Base-by-base conservation (phyloP, 2,329 filamentous ascomycete species). In the Stenocarpella maydis region DNA sequence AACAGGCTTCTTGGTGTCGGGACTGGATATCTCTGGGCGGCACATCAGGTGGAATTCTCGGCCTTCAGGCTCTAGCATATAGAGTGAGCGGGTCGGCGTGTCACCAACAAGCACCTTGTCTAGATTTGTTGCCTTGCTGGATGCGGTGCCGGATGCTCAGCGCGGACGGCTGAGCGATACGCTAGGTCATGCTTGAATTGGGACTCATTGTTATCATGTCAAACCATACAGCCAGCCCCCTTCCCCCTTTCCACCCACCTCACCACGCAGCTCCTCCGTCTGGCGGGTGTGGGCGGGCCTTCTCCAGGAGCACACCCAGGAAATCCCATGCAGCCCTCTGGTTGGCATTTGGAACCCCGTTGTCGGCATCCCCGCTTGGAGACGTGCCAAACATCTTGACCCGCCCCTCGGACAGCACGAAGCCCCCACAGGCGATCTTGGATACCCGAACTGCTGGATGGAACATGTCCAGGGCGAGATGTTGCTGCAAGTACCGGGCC, bases 391-490 rank as follows among this genome's bases (percentile, higher is more conserved):
- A 81, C 17, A 88, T 75, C 76, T 89, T 89, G 24, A 89, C 63
- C 34, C 85, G 80, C 14, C 78, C 83, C 71, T 87, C 86, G 0
- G 84, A 84, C 14, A 89, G 77, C 45, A 85, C 83, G 68, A 89
- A 90, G 0, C 86, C 86, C 0, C 83, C 84, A 70, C 86, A 89
- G 0, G 85, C 86, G 34, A 89, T 81, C 71, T 87, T 86, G 15
- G 79, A 79, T 28, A 89, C 77, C 1, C 82, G 78, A 3, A 88
- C 86, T n/a, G 82, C 80, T 0, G 87, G 84, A 72, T 89, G 86
- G 67, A 86, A 86, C 72, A 89, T 73, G 73, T 89, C 81, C 17
- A 90, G 76, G 0, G 84, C 86, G 6, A 88, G 78, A 70, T 89
- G 86, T n/a, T 82, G 78, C 67, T 83, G 77, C 8, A 88, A 70